Evolutionary conservation across 2,329 filamentous ascomycete genomes (phyloP).

Genomic region (Emydomyces testavorans): DNA sequence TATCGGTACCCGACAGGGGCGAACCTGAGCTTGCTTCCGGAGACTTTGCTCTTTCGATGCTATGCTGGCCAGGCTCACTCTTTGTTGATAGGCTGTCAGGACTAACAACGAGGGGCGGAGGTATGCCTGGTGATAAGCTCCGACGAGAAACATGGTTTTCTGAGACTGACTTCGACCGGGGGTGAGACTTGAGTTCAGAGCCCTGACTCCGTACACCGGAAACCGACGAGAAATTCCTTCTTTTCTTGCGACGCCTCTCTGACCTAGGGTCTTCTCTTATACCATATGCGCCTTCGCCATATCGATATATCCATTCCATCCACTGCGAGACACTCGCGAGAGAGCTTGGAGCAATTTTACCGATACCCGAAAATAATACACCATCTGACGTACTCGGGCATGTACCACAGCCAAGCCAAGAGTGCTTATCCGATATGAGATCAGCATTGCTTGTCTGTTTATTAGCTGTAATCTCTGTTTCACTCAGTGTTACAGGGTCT

Average conservation of each 20-base stretch:
- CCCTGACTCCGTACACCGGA: neutral
- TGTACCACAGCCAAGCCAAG: slow-evolving; percentile 64
- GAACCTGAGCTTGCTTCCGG: slow-evolving; percentile 18
- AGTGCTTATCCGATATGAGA: slow-evolving; percentile 21
- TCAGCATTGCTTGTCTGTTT: slow-evolving; percentile 18
- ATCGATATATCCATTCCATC: slow-evolving; percentile 78
- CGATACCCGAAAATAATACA: slow-evolving; percentile 72
- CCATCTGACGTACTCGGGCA: slow-evolving; percentile 64
- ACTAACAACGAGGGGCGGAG: slow-evolving; percentile 32
- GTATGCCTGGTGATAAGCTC: slow-evolving; percentile 32
- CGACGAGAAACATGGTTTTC: neutral
- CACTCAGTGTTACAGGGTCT: slow-evolving; percentile 34
- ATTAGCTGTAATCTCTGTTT: slow-evolving; percentile 18
- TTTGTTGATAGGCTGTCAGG: slow-evolving; percentile 6
- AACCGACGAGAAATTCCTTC: slow-evolving; percentile 10
- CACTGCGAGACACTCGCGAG: slow-evolving; percentile 65
- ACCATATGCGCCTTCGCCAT: slow-evolving; percentile 76
- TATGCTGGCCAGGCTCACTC: neutral
- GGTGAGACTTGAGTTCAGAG: neutral
- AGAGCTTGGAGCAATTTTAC: slow-evolving; percentile 58
- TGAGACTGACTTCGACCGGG: slow-evolving; percentile 4
- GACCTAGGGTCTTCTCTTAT: slow-evolving; percentile 67
- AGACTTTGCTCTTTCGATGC: slow-evolving; percentile 3
- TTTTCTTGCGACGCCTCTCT: slow-evolving; percentile 40
- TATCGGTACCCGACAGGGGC: slow-evolving; percentile 32